A percentile compares a stretch with the other conserved stretches of the same genome.
These are phyloP conservation scores for Dunaliella primolecta DNA, from an alignment of 139 green algal species.

Conservation along the genomic window DNA sequence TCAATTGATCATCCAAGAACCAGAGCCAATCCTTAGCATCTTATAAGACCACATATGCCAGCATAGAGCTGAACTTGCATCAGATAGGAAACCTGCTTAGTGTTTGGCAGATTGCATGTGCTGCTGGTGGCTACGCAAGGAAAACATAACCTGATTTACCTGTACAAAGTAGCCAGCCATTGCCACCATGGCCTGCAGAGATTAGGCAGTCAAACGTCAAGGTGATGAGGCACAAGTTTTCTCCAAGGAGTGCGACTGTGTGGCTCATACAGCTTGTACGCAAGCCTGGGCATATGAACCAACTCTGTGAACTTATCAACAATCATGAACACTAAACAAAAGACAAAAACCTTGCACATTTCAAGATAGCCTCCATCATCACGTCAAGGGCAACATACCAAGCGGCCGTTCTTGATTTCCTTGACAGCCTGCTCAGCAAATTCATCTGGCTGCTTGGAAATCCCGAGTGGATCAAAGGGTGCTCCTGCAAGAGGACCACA, in stretches of 20 bases:
- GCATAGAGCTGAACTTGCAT: too few species aligned
- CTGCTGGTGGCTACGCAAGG: too few species aligned
- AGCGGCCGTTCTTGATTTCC: constrained; percentile 86
- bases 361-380: too few species aligned
- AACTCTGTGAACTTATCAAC: neutral
- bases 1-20: too few species aligned
- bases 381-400: too few species aligned
- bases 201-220: neutral
- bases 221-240: neutral
- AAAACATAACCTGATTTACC: too few species aligned
- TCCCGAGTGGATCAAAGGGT: constrained; percentile 59
- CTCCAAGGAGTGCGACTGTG: too few species aligned
- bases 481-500: constrained; percentile 14
- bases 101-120: too few species aligned
- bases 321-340: neutral
- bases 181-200: neutral
- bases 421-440: constrained; percentile 67
- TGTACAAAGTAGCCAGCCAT: neutral
- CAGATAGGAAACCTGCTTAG: too few species aligned
- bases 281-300: neutral
- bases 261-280: neutral
- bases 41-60: too few species aligned
- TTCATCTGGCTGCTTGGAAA: constrained; percentile 38
- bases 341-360: too few species aligned
- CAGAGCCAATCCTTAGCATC: too few species aligned